Base-by-base conservation (phyloP, 1,284 basidiomycete genomes). In the Cutaneotrichosporon cutaneum region DNA sequence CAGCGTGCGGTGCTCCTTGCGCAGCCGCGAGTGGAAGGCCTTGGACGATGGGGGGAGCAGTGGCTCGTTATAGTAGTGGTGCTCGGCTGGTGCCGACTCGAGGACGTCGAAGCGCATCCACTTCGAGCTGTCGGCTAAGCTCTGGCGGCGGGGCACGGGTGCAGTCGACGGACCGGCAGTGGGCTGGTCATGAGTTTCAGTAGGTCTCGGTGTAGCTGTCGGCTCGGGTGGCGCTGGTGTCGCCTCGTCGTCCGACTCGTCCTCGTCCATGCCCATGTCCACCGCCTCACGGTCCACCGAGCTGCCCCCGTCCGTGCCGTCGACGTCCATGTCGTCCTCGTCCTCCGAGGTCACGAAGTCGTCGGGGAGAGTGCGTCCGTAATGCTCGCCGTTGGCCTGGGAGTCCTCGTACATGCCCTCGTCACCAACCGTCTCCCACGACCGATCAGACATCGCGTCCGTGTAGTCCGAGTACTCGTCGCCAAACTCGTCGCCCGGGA, bases 1-100 rank as follows among this genome's bases (percentile, higher is more conserved):
- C 22, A 97, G 82, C 1, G 88, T 88, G 53, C 87, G 86, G 77
- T 94, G 94, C 77, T 97, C 93, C 76, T 88, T 90, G 32, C 84
- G 82, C 39, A 96, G 74, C 11, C 93, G 86, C 42, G 84, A 82
- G 65, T 90, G 82, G 80, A 93, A 96, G 16, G 83, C 70, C 72
- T 88, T 88, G 6, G 86, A 86, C 9, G 88, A 86, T 65, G 87
- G 86, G 3, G 82, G 82, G 26, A 70, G 62, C 4, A 70, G 60
- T 1, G 85, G 83, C 60, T 80, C 73, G 5, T 82, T 70, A 30
- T 84, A 83, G 79, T 88, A 94, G 14, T 90, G 88, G 69, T 95
- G 92, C 70, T 94, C 92, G 44, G 69, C 70, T 11, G 92, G 92
- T 13, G 89, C 87, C 44, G 85, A 83, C 39, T 90, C 80, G 44